Evolutionary conservation across 208 protist genomes (phyloP).

Genomic region (Leishmania lainsoni): DNA sequence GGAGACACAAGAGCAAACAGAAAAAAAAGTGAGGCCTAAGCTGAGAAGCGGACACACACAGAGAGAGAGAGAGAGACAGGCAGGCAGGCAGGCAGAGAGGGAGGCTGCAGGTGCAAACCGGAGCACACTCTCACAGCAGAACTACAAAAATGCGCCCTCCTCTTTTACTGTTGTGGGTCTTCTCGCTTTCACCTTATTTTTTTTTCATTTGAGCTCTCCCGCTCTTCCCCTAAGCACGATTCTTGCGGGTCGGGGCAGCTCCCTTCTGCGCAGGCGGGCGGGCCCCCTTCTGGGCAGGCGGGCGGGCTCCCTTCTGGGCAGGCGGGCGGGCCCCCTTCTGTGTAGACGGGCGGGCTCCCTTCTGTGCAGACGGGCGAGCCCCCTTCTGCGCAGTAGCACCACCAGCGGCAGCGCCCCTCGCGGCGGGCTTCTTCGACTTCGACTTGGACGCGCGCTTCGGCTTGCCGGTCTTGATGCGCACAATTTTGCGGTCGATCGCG

Average conservation of each 20-base stretch:
- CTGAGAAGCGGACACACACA: not conserved
- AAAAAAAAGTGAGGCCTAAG: not conserved
- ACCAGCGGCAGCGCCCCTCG: constrained; percentile 38
- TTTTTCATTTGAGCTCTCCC: not conserved
- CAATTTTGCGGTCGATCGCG: constrained; percentile 75
- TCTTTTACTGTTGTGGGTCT: not conserved
- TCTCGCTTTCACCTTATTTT: not conserved
- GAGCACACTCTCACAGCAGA: not conserved
- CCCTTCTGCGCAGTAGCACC: constrained; percentile 28
- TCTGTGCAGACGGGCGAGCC: constrained; percentile 16
- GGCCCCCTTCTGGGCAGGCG: constrained; percentile 29
- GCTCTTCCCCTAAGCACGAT: constrained; percentile 21
- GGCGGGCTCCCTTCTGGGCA: constrained; percentile 35
- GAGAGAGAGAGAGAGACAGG: too few species aligned
- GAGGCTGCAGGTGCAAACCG: not conserved
- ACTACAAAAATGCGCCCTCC: not conserved
- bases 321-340: constrained; percentile 37
- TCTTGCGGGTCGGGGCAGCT: constrained; percentile 30
- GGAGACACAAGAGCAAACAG: not conserved
- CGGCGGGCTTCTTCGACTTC: constrained; percentile 41
- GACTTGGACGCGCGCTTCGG: constrained; percentile 64
- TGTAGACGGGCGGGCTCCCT: constrained; percentile 13
- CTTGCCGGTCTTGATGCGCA: constrained; percentile 89
- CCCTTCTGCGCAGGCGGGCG: constrained; percentile 20
- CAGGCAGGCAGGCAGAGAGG: not conserved